Conservation (phyloP, 257 asterid species). For the Solanum microdontum region DNA sequence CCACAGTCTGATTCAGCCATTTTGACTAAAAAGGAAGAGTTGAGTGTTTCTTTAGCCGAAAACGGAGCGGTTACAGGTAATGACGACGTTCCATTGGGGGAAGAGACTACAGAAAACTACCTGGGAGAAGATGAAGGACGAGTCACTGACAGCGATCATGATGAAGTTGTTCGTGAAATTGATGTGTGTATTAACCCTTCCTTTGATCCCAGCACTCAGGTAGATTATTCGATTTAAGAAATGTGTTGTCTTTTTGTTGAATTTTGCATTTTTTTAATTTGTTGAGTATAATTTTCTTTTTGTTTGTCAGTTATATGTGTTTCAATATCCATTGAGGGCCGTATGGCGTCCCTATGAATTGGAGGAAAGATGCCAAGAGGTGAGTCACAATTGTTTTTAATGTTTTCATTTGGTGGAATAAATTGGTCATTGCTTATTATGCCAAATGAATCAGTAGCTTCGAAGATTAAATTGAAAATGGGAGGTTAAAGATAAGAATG, state of each 20-base stretch:
- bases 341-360: slow-evolving; percentile 80
- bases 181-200: slow-evolving; percentile 59
- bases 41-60: not conserved
- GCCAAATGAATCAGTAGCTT: not conserved
- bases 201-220: slow-evolving; percentile 38
- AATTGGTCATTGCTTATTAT: not conserved
- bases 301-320: slow-evolving; percentile 42
- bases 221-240: not conserved
- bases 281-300: not conserved
- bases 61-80: not conserved
- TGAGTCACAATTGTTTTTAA: slow-evolving; percentile 4
- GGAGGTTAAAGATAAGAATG: not conserved
- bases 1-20: slow-evolving; percentile 7
- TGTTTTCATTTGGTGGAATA: not conserved
- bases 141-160: slow-evolving; percentile 24
- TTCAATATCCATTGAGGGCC: slow-evolving; percentile 73
- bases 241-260: not conserved
- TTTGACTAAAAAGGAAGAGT: slow-evolving; percentile 26
- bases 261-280: not conserved
- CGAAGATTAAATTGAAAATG: not conserved
- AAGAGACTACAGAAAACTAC: not conserved
- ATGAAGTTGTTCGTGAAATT: slow-evolving; percentile 57
- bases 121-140: slow-evolving; percentile 8
- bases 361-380: slow-evolving; percentile 65
- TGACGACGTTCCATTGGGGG: slow-evolving; percentile 26